Evolutionary conservation across 345 rosid genomes (phyloP).

Genomic region (Aquilaria yunnanensis): DNA sequence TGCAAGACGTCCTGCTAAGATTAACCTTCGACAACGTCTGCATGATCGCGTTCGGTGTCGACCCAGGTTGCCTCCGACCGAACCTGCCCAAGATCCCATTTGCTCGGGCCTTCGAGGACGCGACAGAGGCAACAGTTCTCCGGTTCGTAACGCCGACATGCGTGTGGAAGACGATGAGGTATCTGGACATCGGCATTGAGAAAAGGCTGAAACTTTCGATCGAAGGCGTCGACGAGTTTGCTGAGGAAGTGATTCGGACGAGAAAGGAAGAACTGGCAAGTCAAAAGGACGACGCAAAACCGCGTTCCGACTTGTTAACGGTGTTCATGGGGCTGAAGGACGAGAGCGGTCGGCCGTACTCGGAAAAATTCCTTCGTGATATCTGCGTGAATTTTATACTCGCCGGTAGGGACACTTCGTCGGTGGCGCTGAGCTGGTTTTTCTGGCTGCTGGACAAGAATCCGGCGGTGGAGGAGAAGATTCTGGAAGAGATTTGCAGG

Average conservation of each 20-base stretch:
- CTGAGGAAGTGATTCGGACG: slow-evolving; percentile 64
- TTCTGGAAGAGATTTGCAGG: slow-evolving; percentile 50
- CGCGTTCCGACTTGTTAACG: slow-evolving; percentile 67
- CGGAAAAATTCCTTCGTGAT: slow-evolving; percentile 81
- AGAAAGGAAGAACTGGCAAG: slow-evolving; percentile 58
- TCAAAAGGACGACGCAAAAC: slow-evolving; percentile 19
- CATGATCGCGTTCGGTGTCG: slow-evolving; percentile 93
- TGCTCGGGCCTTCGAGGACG: slow-evolving; percentile 86
- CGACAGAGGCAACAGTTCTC: slow-evolving; percentile 63
- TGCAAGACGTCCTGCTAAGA: slow-evolving; percentile 74
- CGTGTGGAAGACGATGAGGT: slow-evolving; percentile 79
- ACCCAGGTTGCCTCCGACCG: slow-evolving; percentile 71
- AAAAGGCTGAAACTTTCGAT: slow-evolving; percentile 66
- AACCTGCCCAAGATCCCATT: slow-evolving; percentile 69
- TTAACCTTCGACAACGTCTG: slow-evolving; percentile 89
- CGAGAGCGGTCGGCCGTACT: slow-evolving; percentile 50
- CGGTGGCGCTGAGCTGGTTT: slow-evolving; percentile 94
- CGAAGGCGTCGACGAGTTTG: slow-evolving; percentile 68
- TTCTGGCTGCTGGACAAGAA: slow-evolving; percentile 77
- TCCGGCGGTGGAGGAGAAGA: slow-evolving; percentile 55
- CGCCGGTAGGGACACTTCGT: slow-evolving; percentile 97
- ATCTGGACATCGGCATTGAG: slow-evolving; percentile 60
- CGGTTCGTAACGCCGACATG: slow-evolving; percentile 78
- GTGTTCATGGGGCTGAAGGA: slow-evolving; percentile 58
- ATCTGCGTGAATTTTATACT: slow-evolving; percentile 91